Evolutionary conservation across 2,329 filamentous ascomycete genomes (phyloP), one percentile per base, ranked within the genome.

Genomic region (Lachnellula cervina): DNA sequence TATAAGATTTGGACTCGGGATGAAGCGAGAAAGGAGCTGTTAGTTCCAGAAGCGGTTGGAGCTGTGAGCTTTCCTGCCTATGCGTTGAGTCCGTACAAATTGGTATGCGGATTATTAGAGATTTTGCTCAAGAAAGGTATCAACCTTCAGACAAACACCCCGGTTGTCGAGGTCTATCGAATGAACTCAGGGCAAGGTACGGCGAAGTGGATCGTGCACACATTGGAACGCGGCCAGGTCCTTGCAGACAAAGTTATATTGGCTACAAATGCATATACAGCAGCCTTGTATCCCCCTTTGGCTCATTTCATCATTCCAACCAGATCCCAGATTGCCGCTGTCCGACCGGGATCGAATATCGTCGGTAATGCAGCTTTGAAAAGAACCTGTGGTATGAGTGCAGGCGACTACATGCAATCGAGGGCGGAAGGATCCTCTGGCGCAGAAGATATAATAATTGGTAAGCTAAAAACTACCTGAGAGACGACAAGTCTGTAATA

Each of bases 191-290:
- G 60, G 1, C 57, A 55, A 7, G 25, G 25, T 8, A 28, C 25
- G 25, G 25, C 25, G n/a, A 56, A 19, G 2, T 77, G 73, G 72
- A 53, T 54, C 11, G 44, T 56, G 5, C 67, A 78, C 2, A 55
- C 68, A 28, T 28, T 28, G 35, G 80, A 77, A 2, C 70, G 76
- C 5, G 79, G 78, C 3, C 60, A 55, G 0, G 71, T 81, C 17
- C 48, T 28, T 4, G 72, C 76, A 0, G 63, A 64, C 14, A 72
- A 71, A 35, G 73, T 80, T n/a, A 70, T 81, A 11, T 66, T 80
- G 38, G 77, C 78, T 5, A 80, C 78, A 13, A 81, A 81, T 57
- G 78, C 71, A 19, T 80, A 80, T 64, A 77, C 77, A 7, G 74
- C 75, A 2, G 69, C 68, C 3, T 62, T 80, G 4, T 71, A 75